A percentile compares a stretch with the other conserved stretches of the same genome.
Conservation (phyloP, 148 eudicot genomes). For the Polygonum aviculare region DNA sequence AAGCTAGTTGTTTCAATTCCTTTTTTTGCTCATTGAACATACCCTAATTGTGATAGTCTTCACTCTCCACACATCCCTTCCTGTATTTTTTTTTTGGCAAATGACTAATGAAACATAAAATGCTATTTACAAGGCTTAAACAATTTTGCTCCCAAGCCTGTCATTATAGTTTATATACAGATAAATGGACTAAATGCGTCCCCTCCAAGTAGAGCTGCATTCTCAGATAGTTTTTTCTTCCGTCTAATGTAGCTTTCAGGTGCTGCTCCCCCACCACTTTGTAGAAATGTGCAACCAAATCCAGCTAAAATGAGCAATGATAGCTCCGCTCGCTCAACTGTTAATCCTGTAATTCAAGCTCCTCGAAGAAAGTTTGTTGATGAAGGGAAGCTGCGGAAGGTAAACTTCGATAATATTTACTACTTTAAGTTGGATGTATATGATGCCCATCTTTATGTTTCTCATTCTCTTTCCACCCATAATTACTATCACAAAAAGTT, state of each 20-base stretch:
- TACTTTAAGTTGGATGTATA: background rate
- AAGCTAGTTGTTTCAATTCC: background rate
- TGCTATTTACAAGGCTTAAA: background rate
- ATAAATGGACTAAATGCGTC: background rate
- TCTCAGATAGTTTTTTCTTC: conserved; percentile 9
- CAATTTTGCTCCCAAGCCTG: background rate
- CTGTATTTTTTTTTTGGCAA: background rate
- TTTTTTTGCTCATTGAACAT: background rate
- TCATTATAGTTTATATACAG: background rate
- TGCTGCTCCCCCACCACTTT: conserved; percentile 79
- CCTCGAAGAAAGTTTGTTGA: conserved; percentile 94
- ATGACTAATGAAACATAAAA: background rate
- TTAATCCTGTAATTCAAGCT: conserved; percentile 68
- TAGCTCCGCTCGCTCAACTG: conserved; percentile 56
- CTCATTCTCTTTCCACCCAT: conserved; percentile 1
- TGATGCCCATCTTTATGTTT: background rate
- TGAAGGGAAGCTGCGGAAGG: conserved; percentile 98
- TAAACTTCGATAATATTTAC: background rate
- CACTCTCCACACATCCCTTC: background rate
- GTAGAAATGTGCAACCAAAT: conserved; percentile 54
- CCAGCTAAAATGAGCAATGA: conserved; percentile 43
- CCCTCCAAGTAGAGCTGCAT: background rate
- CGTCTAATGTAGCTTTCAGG: conserved; percentile 65
- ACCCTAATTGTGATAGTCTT: background rate
- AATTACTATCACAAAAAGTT: background rate